Evolutionary conservation across 768 basidiomycete species (phyloP).

Genomic region (Leccinellum luteum): DNA sequence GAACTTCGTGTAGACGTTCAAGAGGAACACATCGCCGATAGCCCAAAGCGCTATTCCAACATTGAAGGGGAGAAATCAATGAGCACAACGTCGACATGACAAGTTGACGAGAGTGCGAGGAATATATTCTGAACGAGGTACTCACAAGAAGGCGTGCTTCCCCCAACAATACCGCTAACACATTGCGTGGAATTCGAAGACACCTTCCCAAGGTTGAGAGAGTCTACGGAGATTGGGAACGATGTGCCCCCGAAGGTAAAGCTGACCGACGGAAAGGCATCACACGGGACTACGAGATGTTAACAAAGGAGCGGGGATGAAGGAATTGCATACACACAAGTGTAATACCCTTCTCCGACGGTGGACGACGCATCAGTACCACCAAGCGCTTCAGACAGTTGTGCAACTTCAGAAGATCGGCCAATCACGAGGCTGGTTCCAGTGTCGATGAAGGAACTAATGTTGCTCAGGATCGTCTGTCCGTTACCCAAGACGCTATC

Average conservation of each 20-base stretch:
- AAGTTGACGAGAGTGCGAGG: neutral
- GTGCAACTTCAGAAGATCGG: constrained; percentile 6
- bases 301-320: neutral
- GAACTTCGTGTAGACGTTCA: neutral
- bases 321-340: constrained; percentile 10
- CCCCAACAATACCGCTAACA: neutral
- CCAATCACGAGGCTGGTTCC: constrained; percentile 21
- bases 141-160: neutral
- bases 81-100: constrained; percentile 6
- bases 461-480: neutral
- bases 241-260: neutral
- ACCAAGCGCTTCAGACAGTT: constrained; percentile 23
- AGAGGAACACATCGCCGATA: neutral
- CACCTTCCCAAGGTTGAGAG: neutral
- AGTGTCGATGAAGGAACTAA: constrained; percentile 19
- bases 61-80: neutral
- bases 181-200: neutral
- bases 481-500: constrained; percentile 2
- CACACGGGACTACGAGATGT: neutral
- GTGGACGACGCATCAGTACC: constrained; percentile 20
- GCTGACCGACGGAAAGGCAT: neutral
- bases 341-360: constrained; percentile 32
- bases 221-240: neutral
- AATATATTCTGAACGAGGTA: neutral
- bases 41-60: neutral